These are phyloP conservation scores for Corchorus olitorius DNA, from an alignment of 345 rosid genomes.

Conservation along the genomic window DNA sequence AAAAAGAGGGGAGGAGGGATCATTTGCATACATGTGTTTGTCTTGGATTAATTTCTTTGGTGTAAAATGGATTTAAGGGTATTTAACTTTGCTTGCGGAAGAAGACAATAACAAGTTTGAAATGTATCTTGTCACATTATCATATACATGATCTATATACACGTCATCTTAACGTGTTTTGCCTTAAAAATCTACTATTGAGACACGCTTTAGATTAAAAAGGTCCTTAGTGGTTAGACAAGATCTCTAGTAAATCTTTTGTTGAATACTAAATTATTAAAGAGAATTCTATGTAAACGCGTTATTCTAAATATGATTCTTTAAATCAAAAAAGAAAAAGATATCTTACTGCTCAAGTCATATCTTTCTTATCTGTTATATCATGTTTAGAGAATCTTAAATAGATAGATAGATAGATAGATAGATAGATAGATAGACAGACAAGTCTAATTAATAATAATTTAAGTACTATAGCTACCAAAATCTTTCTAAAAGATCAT, in stretches of 20 bases:
- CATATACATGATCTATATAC: not conserved
- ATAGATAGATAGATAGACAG: no score
- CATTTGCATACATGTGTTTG: not conserved
- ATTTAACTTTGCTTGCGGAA: not conserved
- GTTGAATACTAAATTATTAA: not conserved
- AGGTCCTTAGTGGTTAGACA: not conserved
- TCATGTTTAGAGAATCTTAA: not conserved
- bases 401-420: no score
- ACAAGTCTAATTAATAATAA: not conserved
- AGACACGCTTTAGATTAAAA: not conserved
- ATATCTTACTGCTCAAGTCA: not conserved
- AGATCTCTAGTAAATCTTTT: not conserved
- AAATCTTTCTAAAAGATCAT: not conserved
- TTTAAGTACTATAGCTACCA: not conserved
- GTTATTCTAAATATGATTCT: not conserved
- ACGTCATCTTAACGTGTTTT: not conserved
- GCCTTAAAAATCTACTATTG: not conserved
- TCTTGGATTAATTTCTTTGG: not conserved
- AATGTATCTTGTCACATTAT: not conserved
- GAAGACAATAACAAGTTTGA: not conserved
- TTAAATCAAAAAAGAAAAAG: not conserved
- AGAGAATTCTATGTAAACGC: not conserved
- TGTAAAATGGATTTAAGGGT: conserved; percentile 4
- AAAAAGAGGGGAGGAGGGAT: not conserved
- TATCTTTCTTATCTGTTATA: not conserved